Base-by-base conservation (phyloP, 306 rosid genomes). In the Rosa multiflora region DNA sequence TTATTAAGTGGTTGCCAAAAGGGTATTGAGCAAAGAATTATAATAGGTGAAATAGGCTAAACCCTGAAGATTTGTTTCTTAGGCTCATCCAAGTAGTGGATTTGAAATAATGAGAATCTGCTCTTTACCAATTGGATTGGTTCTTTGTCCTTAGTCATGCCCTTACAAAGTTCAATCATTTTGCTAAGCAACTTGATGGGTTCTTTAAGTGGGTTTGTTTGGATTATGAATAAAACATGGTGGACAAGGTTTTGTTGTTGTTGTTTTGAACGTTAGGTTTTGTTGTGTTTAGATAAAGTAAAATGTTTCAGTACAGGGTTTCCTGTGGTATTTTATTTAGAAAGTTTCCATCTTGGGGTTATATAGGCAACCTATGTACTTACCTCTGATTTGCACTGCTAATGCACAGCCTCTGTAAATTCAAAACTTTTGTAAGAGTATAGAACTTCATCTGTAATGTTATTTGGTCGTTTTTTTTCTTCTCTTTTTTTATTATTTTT, bases 321-420 rank as follows among this genome's bases (percentile, higher is more conserved):
- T 61, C 20, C 39, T 11, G 47, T 69, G 4, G 44, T 70, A 4
- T 70, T 39, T 18, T 26, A 23, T 52, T 42, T 39, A 23, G 62
- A 70, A 56, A 23, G 8, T 32, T 42, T 71, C 59, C 48, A 26
- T 63, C 70, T 77, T 49, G 78, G 62, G 18, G 40, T 15, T 66
- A 67, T 63, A 62, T 55, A 51, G 5, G 52, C 53, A 64, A 15
- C 48, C 5, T 6, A 40, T 51, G 67, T 62, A 39, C 40, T 12
- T 64, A 62, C 26, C 59, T 70, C 21, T 1, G 15, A 75, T 55
- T 55, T 42, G 59, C 63, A 29, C 44, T 51, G 77, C 52, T 10
- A 29, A 63, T 61, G 51, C 62, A 58, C 35, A 3, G 15, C 11
- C 1, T 21, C 5, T 51, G 26, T 39, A 9, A 32, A 44, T 51